phyloP scores from a whole-genome alignment of 169 alveolate genomes.

The Pseudocohnilembus persalinus region DNA sequence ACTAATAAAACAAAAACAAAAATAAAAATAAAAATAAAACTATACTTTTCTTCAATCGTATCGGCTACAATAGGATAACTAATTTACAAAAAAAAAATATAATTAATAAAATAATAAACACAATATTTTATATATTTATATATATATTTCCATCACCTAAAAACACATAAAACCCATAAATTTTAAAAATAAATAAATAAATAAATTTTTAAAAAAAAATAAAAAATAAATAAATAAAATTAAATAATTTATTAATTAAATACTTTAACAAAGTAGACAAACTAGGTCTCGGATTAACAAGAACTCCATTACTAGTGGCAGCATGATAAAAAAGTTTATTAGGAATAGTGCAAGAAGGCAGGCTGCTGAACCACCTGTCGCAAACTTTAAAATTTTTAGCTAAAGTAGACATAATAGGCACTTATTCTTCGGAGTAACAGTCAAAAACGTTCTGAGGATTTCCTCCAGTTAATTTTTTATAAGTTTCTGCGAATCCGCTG shows the following conservation, averaged over 20 bases:
- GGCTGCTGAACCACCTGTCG: neutral
- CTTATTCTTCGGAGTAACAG: neutral
- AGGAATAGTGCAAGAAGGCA: conserved; percentile 7
- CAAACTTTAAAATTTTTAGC: neutral
- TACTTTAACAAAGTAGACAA: too few species aligned
- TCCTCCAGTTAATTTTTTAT: neutral
- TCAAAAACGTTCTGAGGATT: neutral
- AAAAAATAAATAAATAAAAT: too few species aligned
- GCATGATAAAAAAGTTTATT: conserved; percentile 1
- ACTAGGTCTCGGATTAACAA: neutral
- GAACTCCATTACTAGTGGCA: conserved; percentile 17
- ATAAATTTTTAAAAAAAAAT: too few species aligned
- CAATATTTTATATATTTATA: too few species aligned
- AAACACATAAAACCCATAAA: too few species aligned
- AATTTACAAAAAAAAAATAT: neutral
- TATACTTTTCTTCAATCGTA: neutral
- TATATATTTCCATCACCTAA: too few species aligned
- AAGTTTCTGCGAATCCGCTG: neutral
- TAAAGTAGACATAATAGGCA: neutral
- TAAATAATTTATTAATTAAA: too few species aligned
- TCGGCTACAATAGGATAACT: neutral
- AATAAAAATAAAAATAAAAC: too few species aligned
- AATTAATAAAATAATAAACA: neutral
- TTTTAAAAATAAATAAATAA: too few species aligned
- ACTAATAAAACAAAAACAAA: too few species aligned